A percentile compares a stretch with the other conserved stretches of the same genome.
phyloP scores from a whole-genome alignment of 805 yeast species.

The Sugiyamaella smithiae region DNA sequence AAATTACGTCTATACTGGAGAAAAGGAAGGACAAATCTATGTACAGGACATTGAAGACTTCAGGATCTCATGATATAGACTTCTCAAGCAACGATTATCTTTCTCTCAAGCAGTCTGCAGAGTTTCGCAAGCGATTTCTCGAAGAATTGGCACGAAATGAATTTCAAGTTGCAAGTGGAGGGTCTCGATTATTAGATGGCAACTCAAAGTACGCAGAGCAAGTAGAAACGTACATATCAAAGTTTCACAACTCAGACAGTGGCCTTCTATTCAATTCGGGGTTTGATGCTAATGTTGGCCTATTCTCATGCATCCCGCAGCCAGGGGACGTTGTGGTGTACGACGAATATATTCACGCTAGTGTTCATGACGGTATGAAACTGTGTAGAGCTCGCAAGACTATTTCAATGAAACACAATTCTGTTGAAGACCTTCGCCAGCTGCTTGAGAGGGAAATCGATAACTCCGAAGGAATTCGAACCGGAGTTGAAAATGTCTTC shows the following conservation, averaged over 20 bases:
- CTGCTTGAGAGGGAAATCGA: background rate
- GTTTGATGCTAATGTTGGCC: conserved; percentile 26
- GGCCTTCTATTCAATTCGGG: conserved; percentile 29
- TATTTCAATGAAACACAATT: conserved; percentile 21
- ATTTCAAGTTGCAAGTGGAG: conserved; percentile 24
- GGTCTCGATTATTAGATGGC: conserved; percentile 28
- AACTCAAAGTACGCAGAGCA: conserved; percentile 22
- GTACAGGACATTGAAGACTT: background rate
- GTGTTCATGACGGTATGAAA: conserved; percentile 29
- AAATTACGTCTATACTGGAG: background rate
- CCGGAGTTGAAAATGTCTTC: conserved; percentile 17
- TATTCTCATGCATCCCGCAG: conserved; percentile 26
- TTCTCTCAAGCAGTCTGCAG: conserved; percentile 14
- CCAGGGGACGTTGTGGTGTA: conserved; percentile 24
- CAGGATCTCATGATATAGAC: conserved; percentile 12
- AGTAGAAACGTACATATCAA: conserved; percentile 20
- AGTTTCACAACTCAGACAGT: conserved; percentile 22
- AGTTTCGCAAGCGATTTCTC: conserved; percentile 14
- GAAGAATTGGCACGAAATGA: conserved; percentile 8
- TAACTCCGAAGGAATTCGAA: background rate
- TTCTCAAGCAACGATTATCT: conserved; percentile 28
- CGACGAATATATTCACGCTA: conserved; percentile 29
- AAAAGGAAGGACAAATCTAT: background rate
- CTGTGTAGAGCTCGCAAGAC: conserved; percentile 18
- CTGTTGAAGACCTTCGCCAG: conserved; percentile 10